A percentile compares a stretch with the other conserved stretches of the same genome.
Evolutionary conservation across 2,329 filamentous ascomycete genomes (phyloP).

Genomic region (Geosmithia morbida): DNA sequence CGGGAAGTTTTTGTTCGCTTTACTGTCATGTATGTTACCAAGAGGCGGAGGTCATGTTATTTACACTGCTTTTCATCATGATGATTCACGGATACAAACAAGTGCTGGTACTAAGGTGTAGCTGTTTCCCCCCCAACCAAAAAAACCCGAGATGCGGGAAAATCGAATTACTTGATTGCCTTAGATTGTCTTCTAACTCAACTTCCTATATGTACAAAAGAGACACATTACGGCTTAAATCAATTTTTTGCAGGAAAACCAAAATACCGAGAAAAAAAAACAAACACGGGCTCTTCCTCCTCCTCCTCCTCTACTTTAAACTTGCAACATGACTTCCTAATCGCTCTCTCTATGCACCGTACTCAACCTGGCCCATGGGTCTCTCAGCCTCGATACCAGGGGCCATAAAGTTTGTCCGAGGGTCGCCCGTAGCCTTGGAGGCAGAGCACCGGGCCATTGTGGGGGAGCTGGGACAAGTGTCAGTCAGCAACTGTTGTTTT

Average conservation of each 20-base stretch:
- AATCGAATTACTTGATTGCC: neutral
- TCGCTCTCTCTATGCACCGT: conserved; percentile 29
- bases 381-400: conserved; percentile 50
- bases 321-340: neutral
- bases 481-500: conserved; percentile 7
- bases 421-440: conserved; percentile 71
- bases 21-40: too few relatives aligned
- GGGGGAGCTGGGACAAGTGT: conserved; percentile 51
- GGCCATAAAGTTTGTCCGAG: conserved; percentile 67
- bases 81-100: too few relatives aligned
- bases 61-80: too few relatives aligned
- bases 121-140: too few relatives aligned
- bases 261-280: conserved; percentile 6
- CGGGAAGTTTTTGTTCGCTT: too few relatives aligned
- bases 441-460: conserved; percentile 98
- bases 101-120: too few relatives aligned
- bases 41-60: too few relatives aligned
- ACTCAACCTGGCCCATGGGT: conserved; percentile 46
- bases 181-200: conserved; percentile 7
- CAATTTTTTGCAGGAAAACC: conserved; percentile 6
- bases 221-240: neutral
- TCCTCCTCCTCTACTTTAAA: conserved; percentile 7
- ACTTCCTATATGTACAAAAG: conserved; percentile 22
- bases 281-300: neutral
- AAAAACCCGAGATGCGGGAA: too few relatives aligned